Evolutionary conservation across 2,329 filamentous ascomycete genomes (phyloP).

Genomic region (Fonsecaea erecta): DNA sequence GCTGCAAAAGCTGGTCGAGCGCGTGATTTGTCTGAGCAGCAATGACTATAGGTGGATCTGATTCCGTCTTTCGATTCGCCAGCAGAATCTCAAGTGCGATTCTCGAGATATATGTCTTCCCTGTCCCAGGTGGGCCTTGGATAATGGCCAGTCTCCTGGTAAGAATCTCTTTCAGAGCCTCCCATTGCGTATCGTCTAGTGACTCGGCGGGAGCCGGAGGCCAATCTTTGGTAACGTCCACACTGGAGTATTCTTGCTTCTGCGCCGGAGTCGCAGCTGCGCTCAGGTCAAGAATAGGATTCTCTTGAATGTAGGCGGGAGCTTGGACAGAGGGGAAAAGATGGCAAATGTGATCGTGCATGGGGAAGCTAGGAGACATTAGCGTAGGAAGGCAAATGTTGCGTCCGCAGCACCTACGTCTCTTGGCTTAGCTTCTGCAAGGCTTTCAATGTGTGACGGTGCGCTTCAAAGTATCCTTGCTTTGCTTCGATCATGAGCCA

Average conservation of each 20-base stretch:
- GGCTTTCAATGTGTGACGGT: constrained; percentile 72
- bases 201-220: constrained; percentile 51
- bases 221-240: constrained; percentile 62
- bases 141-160: constrained; percentile 74
- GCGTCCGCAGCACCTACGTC: constrained; percentile 42
- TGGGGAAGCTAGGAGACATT: constrained; percentile 47
- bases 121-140: constrained; percentile 80
- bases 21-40: constrained; percentile 91
- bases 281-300: constrained; percentile 57
- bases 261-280: constrained; percentile 42
- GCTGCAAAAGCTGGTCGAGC: constrained; percentile 76
- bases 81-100: constrained; percentile 70
- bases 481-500: constrained; percentile 80
- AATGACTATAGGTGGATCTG: constrained; percentile 73
- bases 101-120: constrained; percentile 83
- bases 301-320: constrained; percentile 58
- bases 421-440: constrained; percentile 69
- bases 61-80: constrained; percentile 56
- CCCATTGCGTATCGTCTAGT: constrained; percentile 73
- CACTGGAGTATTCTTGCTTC: constrained; percentile 48
- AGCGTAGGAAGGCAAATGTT: constrained; percentile 15
- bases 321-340: constrained; percentile 49
- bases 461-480: constrained; percentile 75
- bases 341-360: constrained; percentile 50
- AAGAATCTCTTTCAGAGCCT: constrained; percentile 71